Evolutionary conservation across 768 basidiomycete genomes (phyloP).

Genomic region (Cystobasidiopsis lactophilus): DNA sequence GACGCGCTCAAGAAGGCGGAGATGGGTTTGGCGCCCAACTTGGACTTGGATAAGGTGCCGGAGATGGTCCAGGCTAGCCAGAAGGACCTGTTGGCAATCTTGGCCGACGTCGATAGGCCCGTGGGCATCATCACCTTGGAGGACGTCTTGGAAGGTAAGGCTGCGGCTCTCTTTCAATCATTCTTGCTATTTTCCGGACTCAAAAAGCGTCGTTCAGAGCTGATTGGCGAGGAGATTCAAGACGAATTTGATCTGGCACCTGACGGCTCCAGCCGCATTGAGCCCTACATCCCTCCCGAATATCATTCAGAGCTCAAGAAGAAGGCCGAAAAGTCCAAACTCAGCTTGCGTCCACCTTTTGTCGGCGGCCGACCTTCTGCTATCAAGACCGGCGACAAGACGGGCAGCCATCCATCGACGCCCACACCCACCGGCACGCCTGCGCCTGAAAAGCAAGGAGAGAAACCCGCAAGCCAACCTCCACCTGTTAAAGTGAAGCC

Average conservation of each 20-base stretch:
- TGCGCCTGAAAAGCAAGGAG: no score
- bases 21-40: neutral
- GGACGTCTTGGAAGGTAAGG: conserved; percentile 57
- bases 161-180: conserved; percentile 27
- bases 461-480: no score
- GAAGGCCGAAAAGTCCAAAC: no score
- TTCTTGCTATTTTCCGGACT: neutral
- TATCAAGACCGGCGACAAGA: conserved; percentile 21
- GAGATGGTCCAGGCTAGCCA: neutral
- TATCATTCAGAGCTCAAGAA: no score
- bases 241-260: conserved; percentile 29
- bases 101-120: conserved; percentile 26
- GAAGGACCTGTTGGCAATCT: no score
- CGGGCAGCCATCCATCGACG: no score
- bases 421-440: no score
- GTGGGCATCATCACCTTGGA: conserved; percentile 73
- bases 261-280: no score
- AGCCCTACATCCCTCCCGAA: no score
- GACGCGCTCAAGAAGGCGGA: conserved; percentile 10
- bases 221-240: conserved; percentile 81
- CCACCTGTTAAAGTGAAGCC: no score
- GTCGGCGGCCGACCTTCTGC: no score
- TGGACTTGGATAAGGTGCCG: neutral
- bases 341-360: no score
- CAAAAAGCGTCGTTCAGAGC: conserved; percentile 30